Conservation (phyloP, 2,329 filamentous ascomycete species). For the Tolypocladium sp. region DNA sequence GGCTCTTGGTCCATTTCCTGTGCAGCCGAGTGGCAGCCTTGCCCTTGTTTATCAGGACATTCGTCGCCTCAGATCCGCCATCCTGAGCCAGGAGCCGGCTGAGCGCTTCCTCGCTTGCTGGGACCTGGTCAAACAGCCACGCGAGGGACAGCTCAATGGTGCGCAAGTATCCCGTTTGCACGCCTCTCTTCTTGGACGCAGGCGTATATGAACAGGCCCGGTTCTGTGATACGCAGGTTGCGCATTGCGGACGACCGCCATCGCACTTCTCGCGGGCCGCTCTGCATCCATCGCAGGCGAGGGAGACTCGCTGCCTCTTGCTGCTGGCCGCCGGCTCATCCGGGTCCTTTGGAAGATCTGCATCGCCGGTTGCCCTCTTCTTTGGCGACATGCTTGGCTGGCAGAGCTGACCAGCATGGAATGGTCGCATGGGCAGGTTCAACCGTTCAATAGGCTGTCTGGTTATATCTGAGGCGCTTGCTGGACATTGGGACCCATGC, state of each 20-base stretch:
- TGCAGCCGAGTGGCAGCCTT: slow-evolving; percentile 47
- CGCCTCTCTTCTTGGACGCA: slow-evolving; percentile 65
- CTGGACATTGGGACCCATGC: not conserved
- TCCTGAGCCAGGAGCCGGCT: slow-evolving; percentile 41
- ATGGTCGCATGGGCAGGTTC: not conserved
- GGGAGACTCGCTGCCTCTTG: slow-evolving; percentile 57
- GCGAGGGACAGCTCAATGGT: slow-evolving; percentile 62
- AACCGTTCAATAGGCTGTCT: not conserved
- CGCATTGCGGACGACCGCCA: slow-evolving; percentile 56
- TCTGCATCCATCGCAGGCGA: slow-evolving; percentile 62
- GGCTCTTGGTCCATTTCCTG: slow-evolving; percentile 53
- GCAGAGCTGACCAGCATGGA: not conserved
- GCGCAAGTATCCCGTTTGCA: slow-evolving; percentile 72
- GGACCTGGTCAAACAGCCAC: slow-evolving; percentile 54
- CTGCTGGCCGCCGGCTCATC: slow-evolving; percentile 9
- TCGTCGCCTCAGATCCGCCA: slow-evolving; percentile 27
- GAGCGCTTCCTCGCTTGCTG: slow-evolving; percentile 49
- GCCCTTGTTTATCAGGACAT: slow-evolving; percentile 42
- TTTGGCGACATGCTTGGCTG: slow-evolving; percentile 28
- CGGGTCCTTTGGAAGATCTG: not conserved
- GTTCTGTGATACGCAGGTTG: slow-evolving; percentile 54
- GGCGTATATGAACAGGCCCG: slow-evolving; percentile 63
- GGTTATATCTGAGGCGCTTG: not conserved
- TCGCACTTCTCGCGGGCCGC: slow-evolving; percentile 65
- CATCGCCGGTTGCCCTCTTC: slow-evolving; percentile 16